Evolutionary conservation across 805 yeast genomes (phyloP).

Genomic region (Sugiyamaella marilandica): DNA sequence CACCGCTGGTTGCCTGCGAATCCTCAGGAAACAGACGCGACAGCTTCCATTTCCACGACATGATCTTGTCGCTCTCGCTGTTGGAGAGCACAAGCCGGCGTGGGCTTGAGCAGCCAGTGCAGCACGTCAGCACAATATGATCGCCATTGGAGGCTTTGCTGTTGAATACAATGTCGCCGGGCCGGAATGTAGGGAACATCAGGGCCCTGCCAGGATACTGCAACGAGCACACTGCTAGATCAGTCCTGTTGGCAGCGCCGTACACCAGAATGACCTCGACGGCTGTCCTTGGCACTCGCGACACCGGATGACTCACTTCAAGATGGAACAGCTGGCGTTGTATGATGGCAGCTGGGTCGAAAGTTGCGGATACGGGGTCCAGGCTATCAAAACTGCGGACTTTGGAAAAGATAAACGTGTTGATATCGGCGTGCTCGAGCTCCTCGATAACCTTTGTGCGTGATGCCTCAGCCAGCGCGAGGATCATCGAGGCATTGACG

Average conservation of each 20-base stretch:
- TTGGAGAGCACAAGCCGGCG: neutral
- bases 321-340: slow-evolving; percentile 16
- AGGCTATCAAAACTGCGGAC: slow-evolving; percentile 18
- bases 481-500: slow-evolving; percentile 2
- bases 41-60: slow-evolving; percentile 14
- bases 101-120: neutral
- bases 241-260: slow-evolving; percentile 1
- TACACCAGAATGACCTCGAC: slow-evolving; percentile 18
- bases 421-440: slow-evolving; percentile 13
- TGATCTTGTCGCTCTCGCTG: slow-evolving; percentile 3
- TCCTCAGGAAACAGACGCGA: slow-evolving; percentile 2
- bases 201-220: slow-evolving; percentile 23
- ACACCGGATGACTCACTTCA: slow-evolving; percentile 15
- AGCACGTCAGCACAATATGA: slow-evolving; percentile 4
- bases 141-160: neutral
- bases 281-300: slow-evolving; percentile 2
- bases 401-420: slow-evolving; percentile 15
- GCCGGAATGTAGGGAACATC: slow-evolving; percentile 21
- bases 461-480: slow-evolving; percentile 8
- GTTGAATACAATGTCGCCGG: slow-evolving; percentile 12
- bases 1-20: too few species aligned
- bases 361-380: slow-evolving; percentile 16
- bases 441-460: slow-evolving; percentile 10
- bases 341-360: slow-evolving; percentile 14
- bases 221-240: slow-evolving; percentile 20